A percentile compares a stretch with the other conserved stretches of the same genome.
Evolutionary conservation across 2,329 filamentous ascomycete genomes (phyloP).

Genomic region (Trichoderma pleuroti): DNA sequence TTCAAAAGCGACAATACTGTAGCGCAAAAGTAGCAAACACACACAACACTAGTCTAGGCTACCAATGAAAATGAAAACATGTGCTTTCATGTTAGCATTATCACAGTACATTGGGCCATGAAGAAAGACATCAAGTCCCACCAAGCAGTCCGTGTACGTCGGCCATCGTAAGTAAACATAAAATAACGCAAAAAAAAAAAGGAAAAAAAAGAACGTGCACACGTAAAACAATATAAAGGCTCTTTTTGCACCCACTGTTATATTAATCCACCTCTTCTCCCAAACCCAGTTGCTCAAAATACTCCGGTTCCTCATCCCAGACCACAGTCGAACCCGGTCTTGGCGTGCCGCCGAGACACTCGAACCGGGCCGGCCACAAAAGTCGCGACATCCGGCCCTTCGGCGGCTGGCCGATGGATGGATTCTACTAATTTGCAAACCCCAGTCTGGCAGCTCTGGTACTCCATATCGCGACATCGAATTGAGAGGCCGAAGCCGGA

Average conservation of each 20-base stretch:
- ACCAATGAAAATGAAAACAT: too few relatives aligned
- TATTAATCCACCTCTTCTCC: not conserved
- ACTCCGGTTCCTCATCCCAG: not conserved
- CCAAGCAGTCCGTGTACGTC: not conserved
- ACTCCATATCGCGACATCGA: not conserved
- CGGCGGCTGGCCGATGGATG: not conserved
- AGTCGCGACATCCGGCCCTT: not conserved
- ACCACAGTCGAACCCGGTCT: not conserved
- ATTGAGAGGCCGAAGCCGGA: constrained; percentile 12
- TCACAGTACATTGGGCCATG: too few relatives aligned
- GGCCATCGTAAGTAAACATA: not conserved
- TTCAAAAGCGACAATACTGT: not conserved
- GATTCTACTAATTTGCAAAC: not conserved
- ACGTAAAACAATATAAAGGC: not conserved
- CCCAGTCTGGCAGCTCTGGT: constrained; percentile 4
- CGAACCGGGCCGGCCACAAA: not conserved
- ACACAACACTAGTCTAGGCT: too few relatives aligned
- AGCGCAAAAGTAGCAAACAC: not conserved
- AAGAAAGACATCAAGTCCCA: not conserved
- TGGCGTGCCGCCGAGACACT: not conserved
- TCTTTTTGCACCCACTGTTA: not conserved
- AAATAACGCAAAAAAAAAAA: not conserved
- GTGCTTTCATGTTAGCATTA: too few relatives aligned
- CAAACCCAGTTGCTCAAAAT: not conserved
- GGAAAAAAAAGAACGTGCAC: too few relatives aligned